Evolutionary conservation across 2,329 filamentous ascomycete genomes (phyloP).

Genomic region (Talaromyces rugulosus): DNA sequence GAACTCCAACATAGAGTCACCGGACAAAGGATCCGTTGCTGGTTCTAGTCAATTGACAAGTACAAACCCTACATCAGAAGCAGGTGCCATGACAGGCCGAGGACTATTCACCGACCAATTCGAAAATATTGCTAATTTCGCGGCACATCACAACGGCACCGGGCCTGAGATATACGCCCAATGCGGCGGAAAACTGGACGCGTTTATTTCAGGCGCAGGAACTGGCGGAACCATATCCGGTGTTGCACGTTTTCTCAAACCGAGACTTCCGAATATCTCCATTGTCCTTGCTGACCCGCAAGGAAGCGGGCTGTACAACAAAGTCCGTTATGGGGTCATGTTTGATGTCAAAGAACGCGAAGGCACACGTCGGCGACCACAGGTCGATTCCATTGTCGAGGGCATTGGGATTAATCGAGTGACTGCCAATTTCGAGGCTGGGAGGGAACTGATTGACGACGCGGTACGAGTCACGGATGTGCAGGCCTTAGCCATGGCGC

Average conservation of each 20-base stretch:
- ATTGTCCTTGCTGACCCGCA: conserved; percentile 90
- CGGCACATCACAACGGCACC: conserved; percentile 74
- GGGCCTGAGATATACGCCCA: conserved; percentile 87
- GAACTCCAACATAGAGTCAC: conserved; percentile 19
- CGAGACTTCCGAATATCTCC: conserved; percentile 58
- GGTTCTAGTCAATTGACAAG: conserved; percentile 8
- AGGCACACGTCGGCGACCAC: conserved; percentile 80
- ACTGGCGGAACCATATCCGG: conserved; percentile 93
- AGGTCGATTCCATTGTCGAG: conserved; percentile 95
- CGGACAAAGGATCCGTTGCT: conserved; percentile 10
- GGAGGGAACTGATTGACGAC: conserved; percentile 81
- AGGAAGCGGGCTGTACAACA: conserved; percentile 89
- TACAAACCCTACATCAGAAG: conserved; percentile 18
- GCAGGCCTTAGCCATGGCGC: conserved; percentile 89
- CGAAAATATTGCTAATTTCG: conserved; percentile 84
- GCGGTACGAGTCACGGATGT: conserved; percentile 82
- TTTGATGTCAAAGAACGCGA: conserved; percentile 85
- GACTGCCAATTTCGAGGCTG: conserved; percentile 89
- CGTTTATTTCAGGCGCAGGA: conserved; percentile 88
- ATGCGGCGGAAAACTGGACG: conserved; percentile 69
- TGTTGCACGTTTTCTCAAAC: conserved; percentile 78
- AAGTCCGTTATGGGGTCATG: conserved; percentile 90
- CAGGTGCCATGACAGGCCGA: conserved; percentile 54
- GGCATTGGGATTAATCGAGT: conserved; percentile 92
- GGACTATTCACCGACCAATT: conserved; percentile 98